A percentile compares a stretch with the other conserved stretches of the same genome.
phyloP scores from a whole-genome alignment of 2,329 filamentous ascomycete genomes.

The Corynespora cassiicola region DNA sequence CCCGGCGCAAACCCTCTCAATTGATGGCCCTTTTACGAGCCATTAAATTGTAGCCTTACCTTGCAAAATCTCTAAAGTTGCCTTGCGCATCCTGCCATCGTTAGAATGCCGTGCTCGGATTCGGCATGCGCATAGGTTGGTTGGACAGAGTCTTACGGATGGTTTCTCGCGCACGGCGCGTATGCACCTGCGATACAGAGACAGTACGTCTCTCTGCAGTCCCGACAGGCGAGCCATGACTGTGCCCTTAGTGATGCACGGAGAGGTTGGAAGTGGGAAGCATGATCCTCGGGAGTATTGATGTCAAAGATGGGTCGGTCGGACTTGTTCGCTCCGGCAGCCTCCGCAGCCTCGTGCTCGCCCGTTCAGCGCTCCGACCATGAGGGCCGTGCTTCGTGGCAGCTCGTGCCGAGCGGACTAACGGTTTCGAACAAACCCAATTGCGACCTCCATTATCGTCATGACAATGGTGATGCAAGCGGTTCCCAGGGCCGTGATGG shows the following conservation, averaged over 20 bases:
- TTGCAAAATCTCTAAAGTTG: slow-evolving; percentile 70
- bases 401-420: slow-evolving; percentile 13
- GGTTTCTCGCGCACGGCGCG: slow-evolving; percentile 84
- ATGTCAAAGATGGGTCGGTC: slow-evolving; percentile 1
- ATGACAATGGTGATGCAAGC: too few species aligned
- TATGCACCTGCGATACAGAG: slow-evolving; percentile 85
- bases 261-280: not conserved
- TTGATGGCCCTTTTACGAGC: not conserved
- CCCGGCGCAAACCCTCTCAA: not conserved
- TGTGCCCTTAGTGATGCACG: not conserved
- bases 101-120: slow-evolving; percentile 43
- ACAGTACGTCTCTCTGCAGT: slow-evolving; percentile 86
- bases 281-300: not conserved
- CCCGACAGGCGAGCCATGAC: slow-evolving; percentile 72
- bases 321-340: not conserved
- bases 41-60: slow-evolving; percentile 51
- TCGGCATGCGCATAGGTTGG: not conserved
- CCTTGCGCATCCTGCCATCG: slow-evolving; percentile 58
- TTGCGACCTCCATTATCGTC: slow-evolving; percentile 4
- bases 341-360: too few species aligned
- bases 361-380: not conserved
- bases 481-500: too few species aligned
- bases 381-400: slow-evolving; percentile 7
- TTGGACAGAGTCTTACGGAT: slow-evolving; percentile 56
- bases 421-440: slow-evolving; percentile 8